Evolutionary conservation across 257 asterid genomes (phyloP), one percentile per base, ranked within the genome.

Genomic region (Nicotiana undulata): DNA sequence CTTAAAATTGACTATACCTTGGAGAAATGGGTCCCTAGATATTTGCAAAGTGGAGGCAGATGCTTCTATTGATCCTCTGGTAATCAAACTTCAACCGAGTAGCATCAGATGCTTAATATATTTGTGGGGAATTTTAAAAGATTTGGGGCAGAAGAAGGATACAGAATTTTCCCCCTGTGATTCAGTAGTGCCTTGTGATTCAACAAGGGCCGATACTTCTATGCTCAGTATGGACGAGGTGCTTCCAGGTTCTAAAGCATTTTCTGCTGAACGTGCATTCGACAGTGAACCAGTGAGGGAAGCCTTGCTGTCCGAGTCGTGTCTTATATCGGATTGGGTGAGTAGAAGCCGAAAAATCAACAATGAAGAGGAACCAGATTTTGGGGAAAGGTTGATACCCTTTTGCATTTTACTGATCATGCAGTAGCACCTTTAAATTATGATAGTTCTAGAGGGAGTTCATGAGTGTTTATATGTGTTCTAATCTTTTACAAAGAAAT

Each of bases 1-100:
- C 76, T 89, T 96, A 15, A 92, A 88, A 86, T 81, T 93, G 76
- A 90, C 91, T 84, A 90, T 96, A 85, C 99, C 98, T 65, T 96
- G 98, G 99, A 90, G 92, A 86, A 92, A 93, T 86, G 98, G 99
- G 76, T 90, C 98, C 77, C 83, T 96, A 79, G 97, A 94, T 84
- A 89, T 90, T 79, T 84, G 85, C 81, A 92, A 87, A 82, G 98
- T 96, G 87, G 98, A 96, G 83, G 98, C 94, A 76, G 95, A 92
- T 85, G 93, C 93, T 87, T 85, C 82, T 53, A 81, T 94, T 67
- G 95, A 91, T 81, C 98, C 98, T 80, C 86, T 96, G 83, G 91
- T 90, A 82, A 60, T 96, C 82, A 90, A 89, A 80, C 84, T 92
- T 81, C 93, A 96, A 82, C 98, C 98, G 58, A 88, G 89, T 80